These are phyloP conservation scores for Penicillium coffeae DNA, from an alignment of 495 filamentous ascomycete species.

Conservation along the genomic window DNA sequence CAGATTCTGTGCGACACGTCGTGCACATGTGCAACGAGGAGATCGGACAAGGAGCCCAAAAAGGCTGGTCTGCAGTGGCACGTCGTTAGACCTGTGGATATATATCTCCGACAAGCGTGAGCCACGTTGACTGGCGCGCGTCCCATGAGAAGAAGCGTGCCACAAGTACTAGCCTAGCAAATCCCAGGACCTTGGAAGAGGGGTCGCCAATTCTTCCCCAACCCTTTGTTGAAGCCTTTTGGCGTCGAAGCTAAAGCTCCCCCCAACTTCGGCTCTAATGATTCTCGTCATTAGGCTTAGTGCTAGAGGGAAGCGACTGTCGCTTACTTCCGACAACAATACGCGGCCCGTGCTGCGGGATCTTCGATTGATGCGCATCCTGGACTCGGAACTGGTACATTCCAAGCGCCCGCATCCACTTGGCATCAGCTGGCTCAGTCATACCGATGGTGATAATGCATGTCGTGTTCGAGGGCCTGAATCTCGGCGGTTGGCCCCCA, in stretches of 20 bases:
- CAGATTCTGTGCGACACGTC: background rate
- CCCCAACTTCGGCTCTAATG: background rate
- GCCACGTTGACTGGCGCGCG: conserved; percentile 8
- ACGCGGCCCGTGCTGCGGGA: background rate
- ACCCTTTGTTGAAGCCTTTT: conserved; percentile 15
- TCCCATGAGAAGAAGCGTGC: background rate
- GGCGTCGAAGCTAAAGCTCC: background rate
- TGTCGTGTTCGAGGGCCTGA: no score
- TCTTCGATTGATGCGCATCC: no score
- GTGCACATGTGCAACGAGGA: background rate
- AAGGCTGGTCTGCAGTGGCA: conserved; percentile 3
- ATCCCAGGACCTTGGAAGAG: conserved; percentile 8
- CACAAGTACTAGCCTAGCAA: background rate
- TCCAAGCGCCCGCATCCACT: conserved; percentile 9
- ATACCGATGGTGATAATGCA: no score
- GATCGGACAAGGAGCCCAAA: background rate
- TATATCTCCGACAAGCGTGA: conserved; percentile 8
- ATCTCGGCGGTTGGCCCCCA: no score
- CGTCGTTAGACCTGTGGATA: conserved; percentile 3
- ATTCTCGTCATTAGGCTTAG: no score
- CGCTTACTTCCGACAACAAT: background rate
- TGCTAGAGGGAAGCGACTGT: background rate
- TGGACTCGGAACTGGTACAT: no score
- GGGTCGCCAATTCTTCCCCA: background rate
- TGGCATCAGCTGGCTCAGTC: conserved; percentile 8